Conservation (phyloP, 163 green algal genomes). For the Volvox carteri region DNA sequence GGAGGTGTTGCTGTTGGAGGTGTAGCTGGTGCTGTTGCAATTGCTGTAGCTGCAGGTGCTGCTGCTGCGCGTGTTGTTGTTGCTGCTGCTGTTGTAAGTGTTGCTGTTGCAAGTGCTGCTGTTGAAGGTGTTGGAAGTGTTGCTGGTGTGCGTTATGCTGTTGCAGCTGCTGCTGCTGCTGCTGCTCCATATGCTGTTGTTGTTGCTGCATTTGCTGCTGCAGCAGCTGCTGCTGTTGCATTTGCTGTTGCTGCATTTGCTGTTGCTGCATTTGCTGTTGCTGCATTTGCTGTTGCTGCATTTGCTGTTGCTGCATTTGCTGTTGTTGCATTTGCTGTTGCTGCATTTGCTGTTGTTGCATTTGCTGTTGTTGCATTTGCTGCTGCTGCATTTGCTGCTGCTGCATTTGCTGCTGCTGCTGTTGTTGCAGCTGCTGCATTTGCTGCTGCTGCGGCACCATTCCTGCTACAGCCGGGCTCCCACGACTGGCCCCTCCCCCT, state of each 20-base stretch:
- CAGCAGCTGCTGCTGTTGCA: neutral
- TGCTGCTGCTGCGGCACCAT: slow-evolving; percentile 37
- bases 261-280: slow-evolving; percentile 14
- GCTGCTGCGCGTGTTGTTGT: neutral
- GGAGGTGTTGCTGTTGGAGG: neutral
- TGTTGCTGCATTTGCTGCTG: neutral
- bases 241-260: neutral
- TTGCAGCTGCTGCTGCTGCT: slow-evolving; percentile 5
- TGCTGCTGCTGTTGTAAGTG: slow-evolving; percentile 5
- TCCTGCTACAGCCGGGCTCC: neutral
- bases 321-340: neutral
- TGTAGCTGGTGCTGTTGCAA: neutral
- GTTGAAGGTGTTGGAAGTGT: neutral
- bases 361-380: slow-evolving; percentile 3
- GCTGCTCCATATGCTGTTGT: slow-evolving; percentile 9
- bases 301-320: neutral
- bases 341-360: slow-evolving; percentile 5
- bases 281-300: slow-evolving; percentile 16
- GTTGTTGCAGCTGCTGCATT: neutral
- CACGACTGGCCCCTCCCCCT: neutral
- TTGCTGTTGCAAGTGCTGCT: neutral
- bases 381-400: neutral
- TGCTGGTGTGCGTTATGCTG: neutral
- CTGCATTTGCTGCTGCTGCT: slow-evolving; percentile 1
- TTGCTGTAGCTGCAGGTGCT: neutral